Conservation (phyloP, 805 yeast species). For the Starmerella vaccinii region DNA sequence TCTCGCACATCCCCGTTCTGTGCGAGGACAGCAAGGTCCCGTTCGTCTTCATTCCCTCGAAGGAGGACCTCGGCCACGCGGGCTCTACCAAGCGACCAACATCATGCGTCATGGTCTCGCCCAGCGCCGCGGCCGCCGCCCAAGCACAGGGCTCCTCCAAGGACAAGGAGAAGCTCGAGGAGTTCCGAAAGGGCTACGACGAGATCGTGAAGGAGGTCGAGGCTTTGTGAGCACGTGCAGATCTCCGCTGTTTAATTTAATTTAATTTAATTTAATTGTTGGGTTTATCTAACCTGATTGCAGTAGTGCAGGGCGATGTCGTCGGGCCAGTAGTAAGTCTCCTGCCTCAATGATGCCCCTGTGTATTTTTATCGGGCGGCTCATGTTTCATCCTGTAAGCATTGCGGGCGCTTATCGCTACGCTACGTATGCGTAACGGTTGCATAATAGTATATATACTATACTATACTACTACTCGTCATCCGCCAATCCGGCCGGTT, state of each 20-base stretch:
- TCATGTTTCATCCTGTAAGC: too few species aligned
- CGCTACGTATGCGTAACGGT: too few species aligned
- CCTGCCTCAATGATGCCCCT: too few species aligned
- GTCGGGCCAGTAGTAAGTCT: too few species aligned
- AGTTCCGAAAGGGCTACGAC: constrained; percentile 84
- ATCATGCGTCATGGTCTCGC: constrained; percentile 92
- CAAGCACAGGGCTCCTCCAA: constrained; percentile 62
- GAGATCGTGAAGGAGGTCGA: constrained; percentile 87
- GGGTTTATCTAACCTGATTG: too few species aligned
- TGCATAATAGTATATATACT: too few species aligned
- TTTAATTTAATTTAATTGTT: not conserved
- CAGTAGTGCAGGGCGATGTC: too few species aligned
- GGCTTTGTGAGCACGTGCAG: constrained; percentile 16
- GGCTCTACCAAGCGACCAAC: constrained; percentile 99
- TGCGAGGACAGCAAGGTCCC: constrained; percentile 94
- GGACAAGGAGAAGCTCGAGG: constrained; percentile 59
- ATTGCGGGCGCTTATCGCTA: too few species aligned
- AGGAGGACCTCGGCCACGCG: constrained; percentile 96
- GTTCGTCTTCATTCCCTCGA: constrained; percentile 86
- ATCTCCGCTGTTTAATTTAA: too few species aligned
- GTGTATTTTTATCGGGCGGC: too few species aligned
- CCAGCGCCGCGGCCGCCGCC: constrained; percentile 41
- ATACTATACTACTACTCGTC: too few species aligned
- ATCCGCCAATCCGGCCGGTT: too few species aligned
- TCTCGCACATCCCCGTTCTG: constrained; percentile 92